Evolutionary conservation across 352 stramenopile genomes (phyloP), one percentile per base, ranked within the genome.

Genomic region (Elongisporangium undulatum): DNA sequence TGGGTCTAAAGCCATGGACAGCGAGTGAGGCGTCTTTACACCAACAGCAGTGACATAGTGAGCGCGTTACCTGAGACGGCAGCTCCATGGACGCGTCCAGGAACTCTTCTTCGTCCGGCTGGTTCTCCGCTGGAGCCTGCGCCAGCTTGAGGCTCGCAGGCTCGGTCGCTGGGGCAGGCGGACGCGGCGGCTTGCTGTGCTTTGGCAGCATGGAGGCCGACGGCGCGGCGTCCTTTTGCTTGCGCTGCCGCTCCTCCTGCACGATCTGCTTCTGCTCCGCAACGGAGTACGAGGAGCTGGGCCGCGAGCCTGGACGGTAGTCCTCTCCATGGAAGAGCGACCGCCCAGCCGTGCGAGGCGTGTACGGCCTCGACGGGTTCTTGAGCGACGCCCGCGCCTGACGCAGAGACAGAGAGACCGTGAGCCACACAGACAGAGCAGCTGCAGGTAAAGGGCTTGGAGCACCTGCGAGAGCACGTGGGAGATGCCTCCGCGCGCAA

Each of bases 281-380:
- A 9, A 65, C 51, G 0, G 71, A 82, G 53, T 84, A 90, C 16
- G 80, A 90, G 15, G 80, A 92, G 49, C 80, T 90, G 4, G 82
- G 80, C 4, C 82, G 67, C 1, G 80, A 92, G 1, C 70, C 74
- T 9, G 80, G 80, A 4, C 80, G 78, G 53, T 92, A 92, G 62
- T 90, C 80, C 53, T 92, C 82, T 13, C 83, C 81, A n/a, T 87
- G 72, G 64, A 90, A 92, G 16, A 92, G 68, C 24, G 80, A 66
- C 1, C 83, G 79, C 29, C 75, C 67, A 49, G 69, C 75, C 4
- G 75, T 79, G 21, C 82, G 77, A 0, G 83, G 85, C 16, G 85
- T 95, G 62, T 77, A 93, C 19, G 85, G 85, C n/a, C 85, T 76
- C 4, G 83, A 92, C 0, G 85, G 85, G 23, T 90, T 88, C 60